These are phyloP conservation scores for Euphorbia celastroides DNA, from an alignment of 441 rosid genomes.

Conservation along the genomic window DNA sequence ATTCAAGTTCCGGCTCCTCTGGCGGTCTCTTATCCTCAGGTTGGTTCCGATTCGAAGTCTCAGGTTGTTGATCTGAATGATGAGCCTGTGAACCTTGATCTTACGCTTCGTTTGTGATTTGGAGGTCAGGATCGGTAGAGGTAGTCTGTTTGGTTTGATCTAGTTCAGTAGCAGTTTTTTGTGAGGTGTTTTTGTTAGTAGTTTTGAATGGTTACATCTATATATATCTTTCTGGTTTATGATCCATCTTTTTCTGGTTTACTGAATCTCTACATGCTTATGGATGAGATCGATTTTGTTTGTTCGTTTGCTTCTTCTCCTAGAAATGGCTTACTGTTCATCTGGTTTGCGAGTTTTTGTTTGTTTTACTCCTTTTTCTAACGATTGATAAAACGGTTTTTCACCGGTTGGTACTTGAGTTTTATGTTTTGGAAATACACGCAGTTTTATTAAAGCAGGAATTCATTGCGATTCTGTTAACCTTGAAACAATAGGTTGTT, in stretches of 20 bases:
- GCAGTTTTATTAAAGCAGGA: too few relatives aligned
- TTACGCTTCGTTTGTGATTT: constrained; percentile 56
- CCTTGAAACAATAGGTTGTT: too few relatives aligned
- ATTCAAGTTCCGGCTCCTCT: constrained; percentile 8
- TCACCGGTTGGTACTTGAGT: too few relatives aligned
- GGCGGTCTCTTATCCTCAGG: constrained; percentile 3
- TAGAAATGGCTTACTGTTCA: neutral
- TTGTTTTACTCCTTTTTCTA: too few relatives aligned
- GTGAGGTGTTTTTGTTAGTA: neutral
- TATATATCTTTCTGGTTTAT: neutral
- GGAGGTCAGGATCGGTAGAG: neutral
- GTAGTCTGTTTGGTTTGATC: neutral
- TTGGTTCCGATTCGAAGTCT: constrained; percentile 18
- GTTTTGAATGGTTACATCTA: neutral
- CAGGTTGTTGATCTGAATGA: constrained; percentile 15
- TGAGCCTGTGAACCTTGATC: constrained; percentile 47
- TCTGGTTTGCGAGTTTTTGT: neutral
- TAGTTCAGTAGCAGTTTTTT: constrained; percentile 1
- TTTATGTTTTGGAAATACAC: too few relatives aligned
- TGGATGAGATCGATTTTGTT: too few relatives aligned
- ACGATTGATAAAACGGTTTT: too few relatives aligned
- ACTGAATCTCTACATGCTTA: neutral
- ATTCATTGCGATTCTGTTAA: too few relatives aligned
- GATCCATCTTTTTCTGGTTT: neutral
- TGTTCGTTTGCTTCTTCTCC: neutral